Conservation (phyloP, 371 early-diverging fungal species). For the Apophysomyces elegans region DNA sequence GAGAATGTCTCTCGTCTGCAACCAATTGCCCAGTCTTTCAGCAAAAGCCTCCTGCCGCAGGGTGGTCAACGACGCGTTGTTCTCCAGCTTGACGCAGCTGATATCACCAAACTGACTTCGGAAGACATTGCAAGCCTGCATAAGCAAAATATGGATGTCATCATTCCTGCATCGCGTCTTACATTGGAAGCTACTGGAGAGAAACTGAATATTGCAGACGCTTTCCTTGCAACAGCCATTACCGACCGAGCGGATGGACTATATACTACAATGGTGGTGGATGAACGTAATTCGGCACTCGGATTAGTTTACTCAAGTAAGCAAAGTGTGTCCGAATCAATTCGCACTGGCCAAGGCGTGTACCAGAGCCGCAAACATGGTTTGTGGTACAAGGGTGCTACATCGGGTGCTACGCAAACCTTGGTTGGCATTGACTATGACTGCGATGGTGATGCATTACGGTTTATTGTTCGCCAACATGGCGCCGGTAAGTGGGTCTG, state of each 20-base stretch:
- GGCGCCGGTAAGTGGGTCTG: slow-evolving; percentile 68
- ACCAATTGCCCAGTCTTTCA: slow-evolving; percentile 25
- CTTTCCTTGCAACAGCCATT: slow-evolving; percentile 64
- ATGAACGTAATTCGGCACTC: slow-evolving; percentile 84
- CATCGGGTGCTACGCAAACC: slow-evolving; percentile 92
- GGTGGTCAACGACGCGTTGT: slow-evolving; percentile 52
- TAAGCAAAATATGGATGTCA: slow-evolving; percentile 40
- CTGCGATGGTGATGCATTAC: slow-evolving; percentile 91
- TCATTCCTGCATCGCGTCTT: slow-evolving; percentile 40
- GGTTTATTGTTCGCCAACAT: slow-evolving; percentile 86
- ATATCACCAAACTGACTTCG: slow-evolving; percentile 24
- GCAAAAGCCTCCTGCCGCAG: slow-evolving; percentile 33
- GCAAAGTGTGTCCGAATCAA: slow-evolving; percentile 81
- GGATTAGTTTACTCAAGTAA: slow-evolving; percentile 92
- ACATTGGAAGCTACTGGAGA: slow-evolving; percentile 31
- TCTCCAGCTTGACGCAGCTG: slow-evolving; percentile 31
- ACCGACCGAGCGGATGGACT: slow-evolving; percentile 92
- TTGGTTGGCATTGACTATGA: slow-evolving; percentile 79
- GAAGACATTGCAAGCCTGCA: slow-evolving; percentile 47
- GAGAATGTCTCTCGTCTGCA: slow-evolving; percentile 11
- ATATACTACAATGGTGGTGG: slow-evolving; percentile 91
- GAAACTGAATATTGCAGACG: slow-evolving; percentile 69
- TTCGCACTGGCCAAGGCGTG: slow-evolving; percentile 84
- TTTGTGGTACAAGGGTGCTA: slow-evolving; percentile 95
- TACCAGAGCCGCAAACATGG: slow-evolving; percentile 92